phyloP scores from a whole-genome alignment of 805 yeast genomes.

The Saccharomycopsis lassenensis region DNA sequence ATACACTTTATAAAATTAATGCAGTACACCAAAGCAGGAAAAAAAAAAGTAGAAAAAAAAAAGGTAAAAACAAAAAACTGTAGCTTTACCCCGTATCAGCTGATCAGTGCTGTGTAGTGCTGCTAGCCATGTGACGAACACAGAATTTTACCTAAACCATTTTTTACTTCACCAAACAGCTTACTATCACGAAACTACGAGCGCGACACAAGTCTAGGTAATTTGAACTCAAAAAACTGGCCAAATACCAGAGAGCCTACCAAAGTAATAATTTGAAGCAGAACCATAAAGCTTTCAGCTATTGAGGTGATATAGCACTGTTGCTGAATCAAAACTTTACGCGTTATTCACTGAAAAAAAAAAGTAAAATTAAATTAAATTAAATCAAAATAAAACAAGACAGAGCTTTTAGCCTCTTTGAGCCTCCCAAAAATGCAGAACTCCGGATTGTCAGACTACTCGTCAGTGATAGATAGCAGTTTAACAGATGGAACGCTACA shows the following conservation, averaged over 20 bases:
- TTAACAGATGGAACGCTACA: slow-evolving; percentile 2
- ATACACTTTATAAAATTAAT: no score
- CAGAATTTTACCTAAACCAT: slow-evolving; percentile 5
- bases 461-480: slow-evolving; percentile 3
- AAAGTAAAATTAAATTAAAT: no score
- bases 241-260: neutral
- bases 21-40: no score
- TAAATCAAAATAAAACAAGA: neutral
- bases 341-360: no score
- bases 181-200: neutral
- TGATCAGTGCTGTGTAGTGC: slow-evolving; percentile 7
- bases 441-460: slow-evolving; percentile 6
- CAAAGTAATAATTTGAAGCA: neutral
- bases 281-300: neutral
- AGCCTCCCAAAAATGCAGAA: neutral
- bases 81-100: no score
- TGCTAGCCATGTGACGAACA: slow-evolving; percentile 6
- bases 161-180: no score
- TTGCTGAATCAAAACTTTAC: no score
- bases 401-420: neutral
- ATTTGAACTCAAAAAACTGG: neutral
- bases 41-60: no score
- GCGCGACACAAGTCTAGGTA: neutral
- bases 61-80: no score
- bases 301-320: no score